Evolutionary conservation across 306 rosid genomes (phyloP).

Genomic region (Astragalus glycyphyllos): DNA sequence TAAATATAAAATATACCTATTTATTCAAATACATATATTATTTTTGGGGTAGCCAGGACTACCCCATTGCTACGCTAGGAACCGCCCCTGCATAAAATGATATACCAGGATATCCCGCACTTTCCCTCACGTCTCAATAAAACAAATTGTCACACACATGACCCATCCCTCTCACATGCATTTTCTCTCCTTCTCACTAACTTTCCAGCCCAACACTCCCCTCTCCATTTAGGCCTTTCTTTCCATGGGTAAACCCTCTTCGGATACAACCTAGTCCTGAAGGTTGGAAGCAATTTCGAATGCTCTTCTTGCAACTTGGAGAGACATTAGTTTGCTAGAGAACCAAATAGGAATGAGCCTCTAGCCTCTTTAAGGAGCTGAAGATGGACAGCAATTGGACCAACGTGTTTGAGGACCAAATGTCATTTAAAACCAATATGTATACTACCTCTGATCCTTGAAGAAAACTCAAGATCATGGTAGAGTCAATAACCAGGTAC

Average conservation of each 20-base stretch:
- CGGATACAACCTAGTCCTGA: neutral
- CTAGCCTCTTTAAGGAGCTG: neutral
- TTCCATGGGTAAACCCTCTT: neutral
- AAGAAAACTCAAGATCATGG: conserved; percentile 11
- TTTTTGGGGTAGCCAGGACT: no score
- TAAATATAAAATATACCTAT: no score
- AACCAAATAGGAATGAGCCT: neutral
- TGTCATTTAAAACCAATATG: neutral
- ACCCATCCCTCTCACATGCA: neutral
- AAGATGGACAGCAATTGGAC: neutral
- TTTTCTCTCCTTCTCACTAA: neutral
- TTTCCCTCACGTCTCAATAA: no score
- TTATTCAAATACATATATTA: no score
- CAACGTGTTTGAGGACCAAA: no score
- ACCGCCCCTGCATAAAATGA: no score
- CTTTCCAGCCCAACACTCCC: neutral
- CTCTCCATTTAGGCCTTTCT: neutral
- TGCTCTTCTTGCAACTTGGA: neutral
- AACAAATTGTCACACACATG: no score
- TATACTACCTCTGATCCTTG: neutral
- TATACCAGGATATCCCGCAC: no score
- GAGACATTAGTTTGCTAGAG: neutral
- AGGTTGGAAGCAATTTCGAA: neutral
- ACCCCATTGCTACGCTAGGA: no score
- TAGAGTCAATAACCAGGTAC: conserved; percentile 13